Percentiles rank a stretch among this genome's conserved stretches.
Conservation (phyloP, 2,329 filamentous ascomycete genomes). For the Furcasterigmium furcatum region DNA sequence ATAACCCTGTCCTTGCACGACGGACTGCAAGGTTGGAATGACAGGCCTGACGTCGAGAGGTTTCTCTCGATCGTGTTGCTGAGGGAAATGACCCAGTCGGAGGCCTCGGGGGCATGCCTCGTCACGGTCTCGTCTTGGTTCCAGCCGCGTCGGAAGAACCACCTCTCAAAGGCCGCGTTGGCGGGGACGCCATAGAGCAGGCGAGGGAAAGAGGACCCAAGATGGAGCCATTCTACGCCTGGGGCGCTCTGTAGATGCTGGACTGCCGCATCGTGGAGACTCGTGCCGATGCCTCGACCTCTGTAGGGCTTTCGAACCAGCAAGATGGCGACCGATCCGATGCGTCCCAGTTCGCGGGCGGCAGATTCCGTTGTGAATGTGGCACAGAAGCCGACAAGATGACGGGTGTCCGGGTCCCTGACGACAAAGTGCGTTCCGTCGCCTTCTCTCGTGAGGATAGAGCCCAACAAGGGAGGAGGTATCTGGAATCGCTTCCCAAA, state of each 20-base stretch:
- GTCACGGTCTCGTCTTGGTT: constrained; percentile 25
- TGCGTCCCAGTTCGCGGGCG: constrained; percentile 45
- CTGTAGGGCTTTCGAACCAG: constrained; percentile 47
- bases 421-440: too few relatives aligned
- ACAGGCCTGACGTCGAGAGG: constrained; percentile 34
- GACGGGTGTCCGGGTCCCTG: too few relatives aligned
- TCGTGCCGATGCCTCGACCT: constrained; percentile 47
- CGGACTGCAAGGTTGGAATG: constrained; percentile 41
- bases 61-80: constrained; percentile 41
- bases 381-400: constrained; percentile 58
- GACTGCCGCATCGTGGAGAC: constrained; percentile 49
- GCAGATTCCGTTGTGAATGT: constrained; percentile 58
- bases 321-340: constrained; percentile 53
- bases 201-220: constrained; percentile 57
- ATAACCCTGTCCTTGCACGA: constrained; percentile 44
- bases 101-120: constrained; percentile 37
- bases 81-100: constrained; percentile 53
- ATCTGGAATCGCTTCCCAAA: constrained; percentile 44
- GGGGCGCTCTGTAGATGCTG: constrained; percentile 44
- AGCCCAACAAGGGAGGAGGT: constrained; percentile 33
- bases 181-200: constrained; percentile 51
- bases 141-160: constrained; percentile 56
- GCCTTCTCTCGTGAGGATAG: constrained; percentile 39
- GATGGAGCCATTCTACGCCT: constrained; percentile 50
- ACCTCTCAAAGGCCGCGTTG: constrained; percentile 38